Percentiles rank a stretch among this genome's conserved stretches.
phyloP scores from a whole-genome alignment of 2,329 filamentous ascomycete species.

The Dothideomycetes sp. region DNA sequence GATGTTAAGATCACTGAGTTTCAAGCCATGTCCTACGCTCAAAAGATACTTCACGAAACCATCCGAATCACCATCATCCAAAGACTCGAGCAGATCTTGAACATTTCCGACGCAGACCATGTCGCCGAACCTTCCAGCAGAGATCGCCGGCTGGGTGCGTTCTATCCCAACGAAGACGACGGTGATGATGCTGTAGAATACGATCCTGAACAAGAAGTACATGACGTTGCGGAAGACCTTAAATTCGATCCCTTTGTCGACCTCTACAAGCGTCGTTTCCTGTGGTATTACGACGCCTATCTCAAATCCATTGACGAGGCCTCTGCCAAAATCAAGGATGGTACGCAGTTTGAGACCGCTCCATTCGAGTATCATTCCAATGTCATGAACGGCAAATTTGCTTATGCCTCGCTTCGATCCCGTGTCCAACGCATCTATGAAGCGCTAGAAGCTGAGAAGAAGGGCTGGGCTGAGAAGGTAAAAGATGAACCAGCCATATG shows the following conservation, averaged over 20 bases:
- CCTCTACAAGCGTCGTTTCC: conserved; percentile 78
- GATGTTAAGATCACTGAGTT: conserved; percentile 45
- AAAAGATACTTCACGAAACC: conserved; percentile 71
- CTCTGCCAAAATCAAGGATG: conserved; percentile 51
- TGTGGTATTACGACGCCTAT: conserved; percentile 95
- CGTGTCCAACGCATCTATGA: conserved; percentile 61
- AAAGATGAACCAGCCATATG: conserved; percentile 50
- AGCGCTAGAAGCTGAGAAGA: conserved; percentile 62
- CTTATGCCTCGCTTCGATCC: conserved; percentile 64
- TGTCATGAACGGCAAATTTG: conserved; percentile 76
- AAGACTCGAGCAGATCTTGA: conserved; percentile 70
- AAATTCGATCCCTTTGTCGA: conserved; percentile 83
- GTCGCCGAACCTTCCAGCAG: conserved; percentile 17
- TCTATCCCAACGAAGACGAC: conserved; percentile 43
- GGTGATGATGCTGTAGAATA: conserved; percentile 25
- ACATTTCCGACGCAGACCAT: conserved; percentile 38
- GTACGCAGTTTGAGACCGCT: conserved; percentile 64
- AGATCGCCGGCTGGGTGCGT: conserved; percentile 24
- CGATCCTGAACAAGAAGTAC: conserved; percentile 22
- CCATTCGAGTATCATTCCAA: conserved; percentile 75
- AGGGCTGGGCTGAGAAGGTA: conserved; percentile 63
- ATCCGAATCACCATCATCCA: conserved; percentile 79
- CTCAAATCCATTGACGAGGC: conserved; percentile 60
- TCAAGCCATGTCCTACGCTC: conserved; percentile 9
- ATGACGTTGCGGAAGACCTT: conserved; percentile 38